A percentile compares a stretch with the other conserved stretches of the same genome.
Conservation (phyloP, 208 protist genomes). For the Acanthamoeba quina region DNA sequence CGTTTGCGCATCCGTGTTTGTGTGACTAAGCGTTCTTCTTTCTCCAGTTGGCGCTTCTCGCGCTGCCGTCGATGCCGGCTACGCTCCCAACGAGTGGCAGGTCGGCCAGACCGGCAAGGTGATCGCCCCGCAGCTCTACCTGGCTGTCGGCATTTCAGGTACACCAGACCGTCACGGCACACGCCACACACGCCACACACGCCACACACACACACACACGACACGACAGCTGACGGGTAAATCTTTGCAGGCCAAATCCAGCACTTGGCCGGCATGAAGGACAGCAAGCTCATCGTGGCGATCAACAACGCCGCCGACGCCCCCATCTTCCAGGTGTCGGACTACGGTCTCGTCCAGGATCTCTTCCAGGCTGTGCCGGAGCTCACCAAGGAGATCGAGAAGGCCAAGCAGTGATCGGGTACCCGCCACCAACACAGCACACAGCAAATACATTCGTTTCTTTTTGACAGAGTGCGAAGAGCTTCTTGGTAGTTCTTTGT, state of each 20-base stretch:
- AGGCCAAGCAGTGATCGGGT: conserved; percentile 29
- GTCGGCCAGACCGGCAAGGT: conserved; percentile 99
- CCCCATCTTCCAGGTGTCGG: conserved; percentile 98
- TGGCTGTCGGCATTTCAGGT: conserved; percentile 95
- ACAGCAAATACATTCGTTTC: neutral
- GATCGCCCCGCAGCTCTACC: conserved; percentile 98
- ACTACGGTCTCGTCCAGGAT: conserved; percentile 98
- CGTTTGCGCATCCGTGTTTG: too few relatives aligned
- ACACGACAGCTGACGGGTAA: neutral
- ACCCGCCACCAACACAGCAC: neutral
- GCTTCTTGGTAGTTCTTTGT: neutral
- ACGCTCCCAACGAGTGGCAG: conserved; percentile 95
- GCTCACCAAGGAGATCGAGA: conserved; percentile 89
- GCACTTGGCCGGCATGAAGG: conserved; percentile 98
- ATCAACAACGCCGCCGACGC: conserved; percentile 97
- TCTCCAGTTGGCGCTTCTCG: conserved; percentile 95
- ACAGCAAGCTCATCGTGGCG: conserved; percentile 96
- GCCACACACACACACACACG: too few relatives aligned
- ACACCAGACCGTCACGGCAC: neutral
- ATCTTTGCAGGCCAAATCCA: conserved; percentile 94
- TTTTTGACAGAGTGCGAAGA: neutral
- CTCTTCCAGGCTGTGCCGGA: conserved; percentile 96
- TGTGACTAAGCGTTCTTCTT: neutral
- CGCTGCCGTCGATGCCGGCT: conserved; percentile 96
- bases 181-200: neutral